Evolutionary conservation across 73 alveolate genomes (phyloP), one percentile per base, ranked within the genome.

Genomic region (Paramecium bursaria): DNA sequence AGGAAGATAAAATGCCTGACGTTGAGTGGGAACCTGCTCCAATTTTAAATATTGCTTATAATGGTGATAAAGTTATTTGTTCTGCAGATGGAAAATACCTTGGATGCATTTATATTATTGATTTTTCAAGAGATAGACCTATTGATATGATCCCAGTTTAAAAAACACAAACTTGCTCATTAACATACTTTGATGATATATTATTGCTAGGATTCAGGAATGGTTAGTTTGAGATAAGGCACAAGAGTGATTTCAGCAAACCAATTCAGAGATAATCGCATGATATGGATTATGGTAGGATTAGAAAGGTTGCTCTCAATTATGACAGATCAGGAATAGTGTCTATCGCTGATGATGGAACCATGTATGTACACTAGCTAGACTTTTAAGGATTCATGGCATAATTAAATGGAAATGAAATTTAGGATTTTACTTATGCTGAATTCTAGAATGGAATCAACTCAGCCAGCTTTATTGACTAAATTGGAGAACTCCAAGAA

Each of bases 1-100:
- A 92, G 25, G 98, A 93, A 48, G 98, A 88, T 21, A 92, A 91
- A 33, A 92, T 88, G 85, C 91, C 87, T 55, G 98, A 93, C 46
- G 96, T 88, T 23, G 98, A 93, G 52, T 93, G 98, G 98, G 96
- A 93, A 42, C 96, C 98, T 13, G 98, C 90, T 27, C 80, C 94
- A 5, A 90, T 93, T 35, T 46, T 76, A 23, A 73, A 92, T 22
- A 86, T 77, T 33, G 53, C 47, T 47, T 91, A 91, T 74, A 39
- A 50, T 46, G 85, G 77, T 26, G 95, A 91, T 48, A 86, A 90
- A 75, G 25, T 93, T 50, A 17, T 93, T 4, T 74, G 90, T 7
- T 50, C 96, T 2, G 94, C 94, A 19, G 73, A 60, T n/a, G 98
- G 96, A 2, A 90, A 74, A 21, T 93, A 75, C 74, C 17, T 80